These are phyloP conservation scores for Tuber melanosporum DNA, from an alignment of 495 filamentous ascomycete genomes.

Conservation along the genomic window DNA sequence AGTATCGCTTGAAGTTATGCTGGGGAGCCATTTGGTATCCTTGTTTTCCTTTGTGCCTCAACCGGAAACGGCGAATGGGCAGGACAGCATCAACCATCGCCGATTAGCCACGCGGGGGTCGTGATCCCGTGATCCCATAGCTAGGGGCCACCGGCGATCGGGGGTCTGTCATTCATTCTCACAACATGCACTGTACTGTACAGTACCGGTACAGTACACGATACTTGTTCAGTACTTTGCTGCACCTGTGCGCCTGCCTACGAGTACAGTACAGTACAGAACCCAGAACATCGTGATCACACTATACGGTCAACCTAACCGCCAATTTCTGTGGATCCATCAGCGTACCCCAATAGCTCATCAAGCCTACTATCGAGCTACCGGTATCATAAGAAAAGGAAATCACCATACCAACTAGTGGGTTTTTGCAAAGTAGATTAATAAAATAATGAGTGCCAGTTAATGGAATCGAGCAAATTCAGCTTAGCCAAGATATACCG, in stretches of 20 bases:
- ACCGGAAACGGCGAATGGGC: neutral
- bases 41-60: neutral
- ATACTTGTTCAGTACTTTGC: neutral
- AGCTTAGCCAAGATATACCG: neutral
- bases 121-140: no score
- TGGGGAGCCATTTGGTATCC: neutral
- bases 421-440: neutral
- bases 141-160: no score
- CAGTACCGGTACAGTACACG: neutral
- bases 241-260: neutral
- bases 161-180: neutral
- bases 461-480: neutral
- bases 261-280: neutral
- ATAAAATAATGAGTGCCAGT: neutral
- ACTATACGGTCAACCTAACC: neutral
- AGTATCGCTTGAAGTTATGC: neutral
- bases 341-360: neutral
- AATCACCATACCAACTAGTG: neutral
- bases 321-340: neutral
- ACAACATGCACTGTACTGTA: neutral
- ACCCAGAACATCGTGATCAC: neutral
- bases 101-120: neutral
- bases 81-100: neutral
- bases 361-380: neutral
- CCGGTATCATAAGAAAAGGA: no score